A percentile compares a stretch with the other conserved stretches of the same genome.
phyloP scores from a whole-genome alignment of 1,284 basidiomycete species.

The Veloporphyrellus conicus region DNA sequence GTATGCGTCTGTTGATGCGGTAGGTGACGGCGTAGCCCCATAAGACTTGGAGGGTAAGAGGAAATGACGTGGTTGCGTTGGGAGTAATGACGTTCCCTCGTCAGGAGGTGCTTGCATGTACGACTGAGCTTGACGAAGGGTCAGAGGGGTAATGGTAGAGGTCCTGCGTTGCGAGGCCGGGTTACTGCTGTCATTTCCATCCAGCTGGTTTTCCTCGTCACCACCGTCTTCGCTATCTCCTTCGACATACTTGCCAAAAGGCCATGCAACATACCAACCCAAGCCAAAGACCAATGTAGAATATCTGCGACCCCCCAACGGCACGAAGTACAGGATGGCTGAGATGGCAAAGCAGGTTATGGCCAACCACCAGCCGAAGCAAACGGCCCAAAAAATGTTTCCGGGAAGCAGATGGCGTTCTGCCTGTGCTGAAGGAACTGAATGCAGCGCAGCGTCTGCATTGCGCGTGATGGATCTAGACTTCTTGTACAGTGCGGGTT shows the following conservation, averaged over 20 bases:
- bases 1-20: slow-evolving; percentile 34
- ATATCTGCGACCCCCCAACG: slow-evolving; percentile 80
- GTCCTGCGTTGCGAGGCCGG: slow-evolving; percentile 30
- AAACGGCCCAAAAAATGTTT: slow-evolving; percentile 86
- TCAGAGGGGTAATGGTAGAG: slow-evolving; percentile 35
- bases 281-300: slow-evolving; percentile 86
- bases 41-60: slow-evolving; percentile 54
- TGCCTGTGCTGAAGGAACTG: slow-evolving; percentile 85
- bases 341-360: slow-evolving; percentile 67
- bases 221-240: slow-evolving; percentile 59
- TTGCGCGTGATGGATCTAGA: slow-evolving; percentile 93
- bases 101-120: slow-evolving; percentile 27
- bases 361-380: slow-evolving; percentile 92
- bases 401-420: slow-evolving; percentile 88
- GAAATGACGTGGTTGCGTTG: slow-evolving; percentile 31
- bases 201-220: slow-evolving; percentile 40
- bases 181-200: slow-evolving; percentile 31
- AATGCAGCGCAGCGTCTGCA: slow-evolving; percentile 92
- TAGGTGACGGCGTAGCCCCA: slow-evolving; percentile 47
- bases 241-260: slow-evolving; percentile 98
- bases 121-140: slow-evolving; percentile 28
- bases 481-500: slow-evolving; percentile 98
- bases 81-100: slow-evolving; percentile 44
- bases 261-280: slow-evolving; percentile 96
- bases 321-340: slow-evolving; percentile 67